Evolutionary conservation across 2,329 filamentous ascomycete species (phyloP).

Genomic region (Fusarium dlaminii): DNA sequence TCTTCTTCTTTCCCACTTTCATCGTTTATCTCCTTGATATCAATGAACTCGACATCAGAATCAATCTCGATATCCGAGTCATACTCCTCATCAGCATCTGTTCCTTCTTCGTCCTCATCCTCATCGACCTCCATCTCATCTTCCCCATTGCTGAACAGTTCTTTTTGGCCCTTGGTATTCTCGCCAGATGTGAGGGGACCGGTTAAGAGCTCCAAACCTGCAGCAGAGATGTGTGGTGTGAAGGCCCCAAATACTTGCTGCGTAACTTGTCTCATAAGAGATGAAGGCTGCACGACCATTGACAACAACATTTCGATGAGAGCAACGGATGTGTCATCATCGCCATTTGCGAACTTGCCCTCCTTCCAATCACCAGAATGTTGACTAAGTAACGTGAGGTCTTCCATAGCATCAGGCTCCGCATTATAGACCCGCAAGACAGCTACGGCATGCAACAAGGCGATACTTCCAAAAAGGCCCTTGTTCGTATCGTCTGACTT

Average conservation of each 20-base stretch:
- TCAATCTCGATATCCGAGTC: constrained; percentile 60
- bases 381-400: not conserved
- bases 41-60: constrained; percentile 61
- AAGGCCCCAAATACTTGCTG: constrained; percentile 90
- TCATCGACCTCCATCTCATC: constrained; percentile 64
- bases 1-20: constrained; percentile 54
- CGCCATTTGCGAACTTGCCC: constrained; percentile 55
- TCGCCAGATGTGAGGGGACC: constrained; percentile 83
- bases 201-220: constrained; percentile 72
- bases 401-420: constrained; percentile 80
- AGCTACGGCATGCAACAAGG: constrained; percentile 83
- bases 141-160: constrained; percentile 79
- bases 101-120: constrained; percentile 51
- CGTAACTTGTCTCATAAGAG: constrained; percentile 84
- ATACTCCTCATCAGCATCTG: constrained; percentile 54
- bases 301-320: constrained; percentile 90
- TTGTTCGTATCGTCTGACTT: constrained; percentile 50
- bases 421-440: constrained; percentile 91
- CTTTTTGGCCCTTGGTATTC: constrained; percentile 82
- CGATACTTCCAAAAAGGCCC: constrained; percentile 69
- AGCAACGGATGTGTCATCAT: constrained; percentile 71
- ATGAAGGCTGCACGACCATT: constrained; percentile 85
- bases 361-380: constrained; percentile 51
- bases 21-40: constrained; percentile 55
- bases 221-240: constrained; percentile 75